Evolutionary conservation across 1,139 yeast genomes (phyloP).

Genomic region (Candida anutae): DNA sequence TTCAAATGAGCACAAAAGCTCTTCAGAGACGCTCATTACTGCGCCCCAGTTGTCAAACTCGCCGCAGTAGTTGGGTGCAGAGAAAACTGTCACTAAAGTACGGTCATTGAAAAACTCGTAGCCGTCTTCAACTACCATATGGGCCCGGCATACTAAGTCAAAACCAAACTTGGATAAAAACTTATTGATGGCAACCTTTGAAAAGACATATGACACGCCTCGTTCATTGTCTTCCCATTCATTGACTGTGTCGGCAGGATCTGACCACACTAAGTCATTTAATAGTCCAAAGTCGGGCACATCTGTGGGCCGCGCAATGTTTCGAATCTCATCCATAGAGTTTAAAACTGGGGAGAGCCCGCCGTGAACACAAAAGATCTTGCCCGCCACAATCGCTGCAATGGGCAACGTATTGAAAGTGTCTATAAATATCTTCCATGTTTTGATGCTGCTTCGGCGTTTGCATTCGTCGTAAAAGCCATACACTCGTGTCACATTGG

Average conservation of each 20-base stretch:
- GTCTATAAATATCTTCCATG: slow-evolving; percentile 90
- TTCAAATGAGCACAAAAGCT: slow-evolving; percentile 85
- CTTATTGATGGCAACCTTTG: slow-evolving; percentile 86
- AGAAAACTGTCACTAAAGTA: slow-evolving; percentile 86
- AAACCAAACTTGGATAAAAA: slow-evolving; percentile 82
- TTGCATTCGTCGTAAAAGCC: slow-evolving; percentile 98
- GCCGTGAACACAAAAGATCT: slow-evolving; percentile 96
- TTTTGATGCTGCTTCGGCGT: slow-evolving; percentile 75
- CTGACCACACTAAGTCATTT: slow-evolving; percentile 92
- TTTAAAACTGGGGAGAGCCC: slow-evolving; percentile 89
- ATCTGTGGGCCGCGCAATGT: slow-evolving; percentile 90
- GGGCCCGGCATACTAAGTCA: slow-evolving; percentile 94
- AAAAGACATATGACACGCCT: slow-evolving; percentile 95
- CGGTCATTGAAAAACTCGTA: slow-evolving; percentile 94
- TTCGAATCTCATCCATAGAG: slow-evolving; percentile 85
- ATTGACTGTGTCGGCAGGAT: slow-evolving; percentile 88
- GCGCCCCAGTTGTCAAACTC: slow-evolving; percentile 99
- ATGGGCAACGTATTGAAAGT: slow-evolving; percentile 91
- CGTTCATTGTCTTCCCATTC: slow-evolving; percentile 99
- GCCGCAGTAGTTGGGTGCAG: slow-evolving; percentile 97
- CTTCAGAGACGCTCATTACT: slow-evolving; percentile 94
- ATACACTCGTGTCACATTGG: slow-evolving; percentile 89
- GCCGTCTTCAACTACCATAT: slow-evolving; percentile 98
- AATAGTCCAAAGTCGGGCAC: slow-evolving; percentile 93
- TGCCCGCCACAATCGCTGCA: slow-evolving; percentile 93